These are phyloP conservation scores for Dothidotthia symphoricarpi DNA, from an alignment of 2,329 filamentous ascomycete species.

Conservation along the genomic window DNA sequence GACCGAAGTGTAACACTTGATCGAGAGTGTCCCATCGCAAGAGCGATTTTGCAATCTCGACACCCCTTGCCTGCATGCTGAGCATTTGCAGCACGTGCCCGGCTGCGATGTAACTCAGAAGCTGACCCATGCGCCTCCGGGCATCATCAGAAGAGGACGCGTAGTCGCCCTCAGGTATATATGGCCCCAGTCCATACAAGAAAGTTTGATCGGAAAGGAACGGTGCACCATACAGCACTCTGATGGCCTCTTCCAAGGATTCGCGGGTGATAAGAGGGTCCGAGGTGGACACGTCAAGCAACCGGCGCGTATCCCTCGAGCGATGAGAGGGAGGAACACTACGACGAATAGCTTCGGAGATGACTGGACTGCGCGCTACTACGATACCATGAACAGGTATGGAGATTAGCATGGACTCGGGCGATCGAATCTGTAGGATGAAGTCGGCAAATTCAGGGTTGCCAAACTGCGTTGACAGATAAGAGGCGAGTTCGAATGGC, in stretches of 20 bases:
- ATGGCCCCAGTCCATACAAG: conserved; percentile 31
- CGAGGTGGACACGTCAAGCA: conserved; percentile 27
- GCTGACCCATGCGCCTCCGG: conserved; percentile 37
- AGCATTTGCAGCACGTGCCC: conserved; percentile 59
- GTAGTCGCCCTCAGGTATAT: conserved; percentile 24
- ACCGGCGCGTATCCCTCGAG: conserved; percentile 25
- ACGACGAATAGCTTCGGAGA: conserved; percentile 31
- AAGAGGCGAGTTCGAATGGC: conserved; percentile 33
- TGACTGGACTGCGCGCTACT: conserved; percentile 35
- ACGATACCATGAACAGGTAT: conserved; percentile 40
- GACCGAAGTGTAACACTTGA: conserved; percentile 58
- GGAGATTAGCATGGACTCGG: conserved; percentile 26
- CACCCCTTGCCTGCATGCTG: conserved; percentile 56
- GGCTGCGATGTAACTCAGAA: conserved; percentile 62
- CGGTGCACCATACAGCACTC: conserved; percentile 39
- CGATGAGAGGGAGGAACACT: conserved; percentile 19
- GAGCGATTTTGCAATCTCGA: conserved; percentile 59
- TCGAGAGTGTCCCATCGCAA: conserved; percentile 65
- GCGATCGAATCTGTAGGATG: conserved; percentile 36
- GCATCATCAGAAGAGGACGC: conserved; percentile 27
- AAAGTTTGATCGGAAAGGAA: conserved; percentile 29
- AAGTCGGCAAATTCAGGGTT: conserved; percentile 40
- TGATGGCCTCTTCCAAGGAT: conserved; percentile 37
- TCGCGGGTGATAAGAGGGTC: conserved; percentile 32
- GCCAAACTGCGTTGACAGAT: conserved; percentile 35